Evolutionary conservation across 441 rosid genomes (phyloP).

Genomic region (Populus trichocarpa): DNA sequence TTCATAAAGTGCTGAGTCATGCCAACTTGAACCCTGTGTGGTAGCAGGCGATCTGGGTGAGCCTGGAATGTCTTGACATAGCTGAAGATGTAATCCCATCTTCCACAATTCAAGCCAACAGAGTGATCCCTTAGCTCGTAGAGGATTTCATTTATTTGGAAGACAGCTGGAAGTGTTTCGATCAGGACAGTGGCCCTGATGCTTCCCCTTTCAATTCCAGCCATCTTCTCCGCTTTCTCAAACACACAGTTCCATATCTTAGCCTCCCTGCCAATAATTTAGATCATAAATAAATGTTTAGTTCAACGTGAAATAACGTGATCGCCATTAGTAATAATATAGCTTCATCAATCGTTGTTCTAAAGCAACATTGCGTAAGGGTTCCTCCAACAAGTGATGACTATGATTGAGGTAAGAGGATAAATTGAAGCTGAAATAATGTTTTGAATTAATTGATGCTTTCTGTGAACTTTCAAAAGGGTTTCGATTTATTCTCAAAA

Average conservation of each 20-base stretch:
- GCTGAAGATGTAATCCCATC: constrained; percentile 97
- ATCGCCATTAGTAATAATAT: too few species aligned
- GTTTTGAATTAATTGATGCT: not conserved
- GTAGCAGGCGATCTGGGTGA: constrained; percentile 75
- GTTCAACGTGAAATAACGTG: too few species aligned
- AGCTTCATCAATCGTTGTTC: not conserved
- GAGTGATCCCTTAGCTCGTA: constrained; percentile 83
- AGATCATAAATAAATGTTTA: not conserved
- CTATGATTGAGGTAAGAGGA: too few species aligned
- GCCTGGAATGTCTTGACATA: constrained; percentile 87
- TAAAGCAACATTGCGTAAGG: not conserved
- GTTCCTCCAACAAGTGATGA: too few species aligned
- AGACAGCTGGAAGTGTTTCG: constrained; percentile 88
- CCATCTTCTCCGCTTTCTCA: constrained; percentile 81
- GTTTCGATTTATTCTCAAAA: too few species aligned
- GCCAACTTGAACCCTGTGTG: constrained; percentile 76
- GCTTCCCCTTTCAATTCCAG: constrained; percentile 80
- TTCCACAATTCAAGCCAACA: constrained; percentile 83
- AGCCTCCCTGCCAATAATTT: constrained; percentile 67
- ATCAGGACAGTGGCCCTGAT: constrained; percentile 87
- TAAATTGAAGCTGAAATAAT: not conserved
- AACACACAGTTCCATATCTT: constrained; percentile 87
- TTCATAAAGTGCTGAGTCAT: constrained; percentile 93
- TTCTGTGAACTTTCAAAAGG: too few species aligned
- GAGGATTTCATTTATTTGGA: constrained; percentile 91